phyloP scores from a whole-genome alignment of 2,329 filamentous ascomycete genomes.

The Alternaria viburni region DNA sequence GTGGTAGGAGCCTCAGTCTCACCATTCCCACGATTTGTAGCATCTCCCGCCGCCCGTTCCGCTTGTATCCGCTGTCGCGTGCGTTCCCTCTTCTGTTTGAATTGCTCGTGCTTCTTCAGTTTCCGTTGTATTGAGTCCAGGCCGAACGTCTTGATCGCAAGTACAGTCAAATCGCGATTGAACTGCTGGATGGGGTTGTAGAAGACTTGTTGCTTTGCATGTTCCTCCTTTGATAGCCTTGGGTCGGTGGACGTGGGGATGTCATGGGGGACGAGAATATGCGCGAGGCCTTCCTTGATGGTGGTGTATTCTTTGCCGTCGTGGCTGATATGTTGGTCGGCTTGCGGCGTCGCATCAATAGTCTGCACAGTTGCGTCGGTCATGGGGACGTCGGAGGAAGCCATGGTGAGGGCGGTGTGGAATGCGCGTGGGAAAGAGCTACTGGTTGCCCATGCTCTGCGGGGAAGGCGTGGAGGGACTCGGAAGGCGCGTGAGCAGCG shows the following conservation, averaged over 20 bases:
- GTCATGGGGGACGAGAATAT: constrained; percentile 67
- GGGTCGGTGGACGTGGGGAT: constrained; percentile 57
- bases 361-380: constrained; percentile 18
- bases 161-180: constrained; percentile 91
- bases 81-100: constrained; percentile 38
- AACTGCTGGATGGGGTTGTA: constrained; percentile 99
- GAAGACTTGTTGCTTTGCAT: constrained; percentile 78
- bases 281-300: constrained; percentile 70
- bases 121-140: constrained; percentile 65
- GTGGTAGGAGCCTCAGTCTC: background rate
- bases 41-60: constrained; percentile 7
- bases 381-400: constrained; percentile 19
- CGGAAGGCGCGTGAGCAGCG: constrained; percentile 31
- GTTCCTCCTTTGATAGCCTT: constrained; percentile 56
- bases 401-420: constrained; percentile 25
- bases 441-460: constrained; percentile 35
- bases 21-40: background rate
- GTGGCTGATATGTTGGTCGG: constrained; percentile 49
- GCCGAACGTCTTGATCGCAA: constrained; percentile 89
- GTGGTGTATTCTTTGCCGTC: constrained; percentile 63
- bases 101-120: constrained; percentile 54
- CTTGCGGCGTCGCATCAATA: constrained; percentile 37
- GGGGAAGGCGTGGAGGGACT: constrained; percentile 15
- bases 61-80: constrained; percentile 29
- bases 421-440: constrained; percentile 29